Percentiles rank a stretch among this genome's conserved stretches.
phyloP scores from a whole-genome alignment of 345 rosid species.

The Corchorus olitorius region DNA sequence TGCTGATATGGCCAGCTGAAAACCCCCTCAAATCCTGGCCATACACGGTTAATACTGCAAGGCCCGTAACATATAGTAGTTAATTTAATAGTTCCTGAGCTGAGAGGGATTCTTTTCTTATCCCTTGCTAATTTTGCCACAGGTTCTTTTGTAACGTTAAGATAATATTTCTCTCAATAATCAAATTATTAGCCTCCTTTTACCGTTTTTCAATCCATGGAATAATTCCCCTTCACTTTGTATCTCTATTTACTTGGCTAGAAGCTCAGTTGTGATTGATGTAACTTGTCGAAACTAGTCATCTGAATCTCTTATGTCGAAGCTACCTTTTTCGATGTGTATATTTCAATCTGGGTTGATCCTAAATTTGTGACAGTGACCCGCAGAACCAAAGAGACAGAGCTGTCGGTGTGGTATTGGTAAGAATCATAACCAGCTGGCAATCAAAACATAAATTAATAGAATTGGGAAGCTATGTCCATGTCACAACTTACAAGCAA shows the following conservation, averaged over 20 bases:
- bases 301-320: too few relatives aligned
- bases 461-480: neutral
- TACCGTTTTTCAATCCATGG: neutral
- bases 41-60: neutral
- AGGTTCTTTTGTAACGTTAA: neutral
- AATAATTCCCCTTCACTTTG: neutral
- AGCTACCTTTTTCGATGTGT: neutral
- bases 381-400: neutral
- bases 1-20: conserved; percentile 29
- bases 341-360: neutral
- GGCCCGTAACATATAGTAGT: neutral
- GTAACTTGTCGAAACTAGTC: neutral
- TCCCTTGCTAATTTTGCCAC: conserved; percentile 12
- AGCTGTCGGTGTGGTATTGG: neutral
- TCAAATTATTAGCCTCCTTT: neutral
- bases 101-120: neutral
- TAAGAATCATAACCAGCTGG: conserved; percentile 14
- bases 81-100: neutral
- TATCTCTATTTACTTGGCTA: neutral
- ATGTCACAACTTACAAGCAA: conserved; percentile 1
- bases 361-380: neutral
- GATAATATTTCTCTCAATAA: neutral
- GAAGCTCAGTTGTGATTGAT: neutral
- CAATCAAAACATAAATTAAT: neutral
- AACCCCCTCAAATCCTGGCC: neutral